Evolutionary conservation across 1,284 basidiomycete genomes (phyloP).

Genomic region (Trichosporon sp.): DNA sequence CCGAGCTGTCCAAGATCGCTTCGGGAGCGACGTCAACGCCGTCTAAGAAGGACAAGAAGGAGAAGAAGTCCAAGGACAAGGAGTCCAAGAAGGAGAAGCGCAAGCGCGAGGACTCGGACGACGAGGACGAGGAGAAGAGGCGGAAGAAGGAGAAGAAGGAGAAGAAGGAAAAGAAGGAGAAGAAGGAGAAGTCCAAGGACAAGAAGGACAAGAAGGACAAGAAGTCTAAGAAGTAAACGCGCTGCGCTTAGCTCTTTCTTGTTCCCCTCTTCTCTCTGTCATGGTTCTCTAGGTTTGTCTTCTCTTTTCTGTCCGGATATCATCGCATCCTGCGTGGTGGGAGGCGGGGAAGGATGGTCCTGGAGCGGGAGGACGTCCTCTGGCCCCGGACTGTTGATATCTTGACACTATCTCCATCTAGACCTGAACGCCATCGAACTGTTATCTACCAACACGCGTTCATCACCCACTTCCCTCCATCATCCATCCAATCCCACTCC

Average conservation of each 20-base stretch:
- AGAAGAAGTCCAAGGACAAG: conserved; percentile 63
- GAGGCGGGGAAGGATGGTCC: background rate
- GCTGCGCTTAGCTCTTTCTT: background rate
- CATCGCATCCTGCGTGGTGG: background rate
- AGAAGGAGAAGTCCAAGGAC: conserved; percentile 24
- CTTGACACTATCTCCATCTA: background rate
- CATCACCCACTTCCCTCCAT: background rate
- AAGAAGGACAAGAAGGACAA: conserved; percentile 33
- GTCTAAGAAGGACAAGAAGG: conserved; percentile 37
- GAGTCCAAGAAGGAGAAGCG: conserved; percentile 56
- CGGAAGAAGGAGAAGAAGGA: conserved; percentile 39
- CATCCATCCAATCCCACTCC: background rate
- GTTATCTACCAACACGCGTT: background rate
- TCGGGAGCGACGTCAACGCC: conserved; percentile 20
- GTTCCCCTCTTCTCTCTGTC: background rate
- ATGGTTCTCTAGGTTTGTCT: background rate
- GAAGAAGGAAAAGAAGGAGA: conserved; percentile 29
- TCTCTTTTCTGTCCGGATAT: conserved; percentile 3
- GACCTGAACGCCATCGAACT: background rate
- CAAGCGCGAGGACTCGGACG: conserved; percentile 23
- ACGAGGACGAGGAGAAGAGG: conserved; percentile 24
- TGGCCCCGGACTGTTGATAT: background rate
- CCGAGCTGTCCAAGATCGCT: conserved; percentile 43
- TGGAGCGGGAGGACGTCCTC: background rate
- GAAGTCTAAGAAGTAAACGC: conserved; percentile 6